Evolutionary conservation across 176 grass and related monocot genomes (phyloP), one percentile per base, ranked within the genome.

Genomic region (Hsuehochloa calcarea): DNA sequence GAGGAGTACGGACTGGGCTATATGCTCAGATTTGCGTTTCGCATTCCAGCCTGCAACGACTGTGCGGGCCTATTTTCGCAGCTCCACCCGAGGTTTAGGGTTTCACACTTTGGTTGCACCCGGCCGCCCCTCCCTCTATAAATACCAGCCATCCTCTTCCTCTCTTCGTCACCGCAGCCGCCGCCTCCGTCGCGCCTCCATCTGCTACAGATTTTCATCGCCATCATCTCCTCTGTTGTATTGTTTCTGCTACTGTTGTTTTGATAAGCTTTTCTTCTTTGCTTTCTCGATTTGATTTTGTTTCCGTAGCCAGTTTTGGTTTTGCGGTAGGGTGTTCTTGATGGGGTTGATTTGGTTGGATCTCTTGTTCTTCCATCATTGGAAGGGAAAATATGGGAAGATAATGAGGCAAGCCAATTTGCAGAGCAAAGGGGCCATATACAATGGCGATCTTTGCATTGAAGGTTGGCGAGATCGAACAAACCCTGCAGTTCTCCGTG

Each of bases 391-490:
- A 16, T 15, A 1, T 50, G 47, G 14, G 8, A 15, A 5, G 47
- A 50, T 50, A 51, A 34, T 3, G 5, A 16, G 4, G 5, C 14
- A 16, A 86, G 91, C 87, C 87, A 90, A 92, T 58, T 58, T n/a
- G 55, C 55, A 58, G 55, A 58, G 55, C 55, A 58, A 58, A n/a
- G 55, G 20, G 55, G 70, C 61, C 80, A 52, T 45, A 87, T 61
- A 39, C 12, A 70, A 58, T 90, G 87, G 87, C 56, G 20, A 90
- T 90, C 41, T 92, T 87, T 90, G 91, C 88, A 92, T 90, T 92
- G 91, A 87, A 92, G 91, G 84, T 92, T 87, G 87, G 91, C 87
- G 5, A 92, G 3, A 90, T 20, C 62, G 46, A 90, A 37, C 16
- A 31, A 3, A 13, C 55, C 20, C 55, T 59, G 91, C 91, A 92